Conservation (phyloP, 2,329 filamentous ascomycete genomes). For the Ophiocordyceps sinensis region DNA sequence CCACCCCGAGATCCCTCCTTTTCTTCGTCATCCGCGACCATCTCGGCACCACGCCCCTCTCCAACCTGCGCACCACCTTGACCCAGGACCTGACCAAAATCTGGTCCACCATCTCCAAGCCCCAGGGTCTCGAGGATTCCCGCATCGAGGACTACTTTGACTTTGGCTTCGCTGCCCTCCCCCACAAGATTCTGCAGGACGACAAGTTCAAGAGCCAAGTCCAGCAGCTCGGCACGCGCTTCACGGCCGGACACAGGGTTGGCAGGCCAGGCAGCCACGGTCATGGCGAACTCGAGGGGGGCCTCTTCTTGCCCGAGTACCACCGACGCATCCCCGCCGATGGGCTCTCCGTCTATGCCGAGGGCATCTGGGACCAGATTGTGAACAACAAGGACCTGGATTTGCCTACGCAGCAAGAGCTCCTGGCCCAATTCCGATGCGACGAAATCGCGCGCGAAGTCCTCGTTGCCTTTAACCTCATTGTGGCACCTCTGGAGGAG, state of each 20-base stretch:
- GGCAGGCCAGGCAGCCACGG: constrained; percentile 44
- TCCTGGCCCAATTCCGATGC: constrained; percentile 92
- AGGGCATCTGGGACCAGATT: constrained; percentile 96
- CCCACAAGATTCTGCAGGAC: constrained; percentile 91
- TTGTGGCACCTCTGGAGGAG: constrained; percentile 74
- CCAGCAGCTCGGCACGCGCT: constrained; percentile 63
- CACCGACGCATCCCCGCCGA: constrained; percentile 92
- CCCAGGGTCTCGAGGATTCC: constrained; percentile 72
- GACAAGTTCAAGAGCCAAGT: constrained; percentile 80
- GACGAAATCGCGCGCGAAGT: constrained; percentile 93
- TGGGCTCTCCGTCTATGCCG: constrained; percentile 87
- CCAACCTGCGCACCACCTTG: constrained; percentile 80
- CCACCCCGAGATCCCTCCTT: constrained; percentile 75
- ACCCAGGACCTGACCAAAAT: constrained; percentile 83
- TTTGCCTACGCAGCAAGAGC: constrained; percentile 88
- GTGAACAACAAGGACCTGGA: constrained; percentile 98
- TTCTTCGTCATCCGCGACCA: constrained; percentile 99
- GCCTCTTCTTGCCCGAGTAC: constrained; percentile 85
- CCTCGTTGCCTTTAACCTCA: constrained; percentile 64
- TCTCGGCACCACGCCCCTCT: constrained; percentile 77
- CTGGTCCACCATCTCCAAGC: constrained; percentile 88
- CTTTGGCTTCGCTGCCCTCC: constrained; percentile 89
- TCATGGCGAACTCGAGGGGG: constrained; percentile 62
- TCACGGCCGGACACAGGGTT: constrained; percentile 66
- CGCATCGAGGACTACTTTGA: constrained; percentile 96